Evolutionary conservation across 2,329 filamentous ascomycete species (phyloP).

Genomic region (Xylogone sp.): DNA sequence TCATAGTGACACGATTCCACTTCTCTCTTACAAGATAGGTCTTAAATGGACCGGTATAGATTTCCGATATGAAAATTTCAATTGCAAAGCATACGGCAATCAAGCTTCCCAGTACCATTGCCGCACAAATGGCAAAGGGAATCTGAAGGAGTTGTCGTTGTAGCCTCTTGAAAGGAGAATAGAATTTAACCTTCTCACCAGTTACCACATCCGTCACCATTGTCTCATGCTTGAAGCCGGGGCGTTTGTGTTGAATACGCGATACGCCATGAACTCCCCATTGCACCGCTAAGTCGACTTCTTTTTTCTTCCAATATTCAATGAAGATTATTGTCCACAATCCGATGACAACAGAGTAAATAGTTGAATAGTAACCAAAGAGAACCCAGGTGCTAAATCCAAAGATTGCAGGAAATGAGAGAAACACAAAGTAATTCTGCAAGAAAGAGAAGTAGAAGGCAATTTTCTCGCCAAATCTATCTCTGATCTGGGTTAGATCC

Average conservation of each 20-base stretch:
- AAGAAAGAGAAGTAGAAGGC: constrained; percentile 96
- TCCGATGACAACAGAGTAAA: constrained; percentile 74
- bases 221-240: constrained; percentile 75
- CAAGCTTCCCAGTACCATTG: constrained; percentile 69
- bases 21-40: constrained; percentile 63
- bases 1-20: not conserved
- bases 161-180: constrained; percentile 59
- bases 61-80: constrained; percentile 92
- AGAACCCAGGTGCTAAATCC: constrained; percentile 76
- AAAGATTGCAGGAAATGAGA: constrained; percentile 76
- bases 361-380: constrained; percentile 77
- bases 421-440: constrained; percentile 83
- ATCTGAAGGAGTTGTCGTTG: constrained; percentile 61
- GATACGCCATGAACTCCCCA: constrained; percentile 89
- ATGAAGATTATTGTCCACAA: constrained; percentile 90
- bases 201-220: constrained; percentile 73
- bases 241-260: constrained; percentile 71
- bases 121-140: constrained; percentile 73
- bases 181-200: constrained; percentile 58
- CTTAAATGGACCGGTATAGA: constrained; percentile 88
- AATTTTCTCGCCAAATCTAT: constrained; percentile 77
- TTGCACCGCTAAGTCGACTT: constrained; percentile 77
- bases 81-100: constrained; percentile 87
- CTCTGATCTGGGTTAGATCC: constrained; percentile 70
- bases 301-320: constrained; percentile 94